Conservation (phyloP, 306 rosid genomes). For the Fragaria ananassa region DNA sequence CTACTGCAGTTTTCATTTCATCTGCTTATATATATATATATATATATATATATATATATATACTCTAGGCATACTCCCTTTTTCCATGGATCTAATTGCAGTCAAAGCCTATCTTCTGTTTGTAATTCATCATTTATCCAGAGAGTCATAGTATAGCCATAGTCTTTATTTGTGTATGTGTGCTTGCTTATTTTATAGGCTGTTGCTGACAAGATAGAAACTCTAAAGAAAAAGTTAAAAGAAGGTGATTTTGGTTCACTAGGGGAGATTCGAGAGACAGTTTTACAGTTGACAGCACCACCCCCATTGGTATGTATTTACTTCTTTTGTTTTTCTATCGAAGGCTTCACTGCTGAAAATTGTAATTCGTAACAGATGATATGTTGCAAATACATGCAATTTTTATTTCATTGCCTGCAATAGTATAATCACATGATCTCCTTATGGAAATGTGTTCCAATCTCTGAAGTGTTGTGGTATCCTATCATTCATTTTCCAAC, state of each 20-base stretch:
- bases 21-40: not conserved
- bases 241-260: slow-evolving; percentile 63
- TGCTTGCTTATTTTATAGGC: slow-evolving; percentile 36
- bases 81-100: slow-evolving; percentile 6
- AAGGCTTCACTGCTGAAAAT: not conserved
- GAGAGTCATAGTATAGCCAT: not conserved
- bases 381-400: slow-evolving; percentile 4
- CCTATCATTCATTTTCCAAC: not conserved
- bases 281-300: slow-evolving; percentile 74
- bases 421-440: not conserved
- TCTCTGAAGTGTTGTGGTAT: slow-evolving; percentile 10
- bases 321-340: no score
- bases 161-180: not conserved
- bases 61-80: not conserved
- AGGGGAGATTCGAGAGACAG: slow-evolving; percentile 75
- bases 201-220: slow-evolving; percentile 60
- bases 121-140: slow-evolving; percentile 4
- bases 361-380: not conserved
- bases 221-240: slow-evolving; percentile 60
- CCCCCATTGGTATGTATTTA: slow-evolving; percentile 53
- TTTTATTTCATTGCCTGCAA: not conserved
- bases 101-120: not conserved
- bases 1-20: not conserved
- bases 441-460: not conserved
- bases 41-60: not conserved